Evolutionary conservation across 2,329 filamentous ascomycete species (phyloP), one percentile per base, ranked within the genome.

Genomic region (Grosmannia penicillata): DNA sequence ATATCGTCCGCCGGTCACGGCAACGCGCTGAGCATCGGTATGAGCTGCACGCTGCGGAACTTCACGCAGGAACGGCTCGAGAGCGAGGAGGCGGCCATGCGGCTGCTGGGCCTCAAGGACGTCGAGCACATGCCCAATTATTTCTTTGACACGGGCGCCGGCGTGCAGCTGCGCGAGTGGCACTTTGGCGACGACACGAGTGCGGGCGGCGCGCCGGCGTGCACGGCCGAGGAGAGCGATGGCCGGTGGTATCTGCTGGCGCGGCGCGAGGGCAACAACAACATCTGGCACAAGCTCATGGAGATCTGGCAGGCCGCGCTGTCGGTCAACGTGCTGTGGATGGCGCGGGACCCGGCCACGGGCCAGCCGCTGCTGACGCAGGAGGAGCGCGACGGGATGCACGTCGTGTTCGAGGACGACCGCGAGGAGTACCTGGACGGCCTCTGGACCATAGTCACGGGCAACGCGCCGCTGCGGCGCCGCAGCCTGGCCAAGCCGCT

Each of bases 391-490:
- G n/a, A n/a, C n/a, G n/a, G n/a, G n/a, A n/a, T n/a, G n/a, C n/a
- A n/a, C 7, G 37, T 44, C 14, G 40, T 62, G 18, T 43, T 61
- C 22, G 39, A 58, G 6, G 58, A 62, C 42, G 44, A 56, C 29
- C 45, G 46, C 8, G 30, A 39, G 0, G 49, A 57, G 8, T 44
- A n/a, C 37, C 19, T 11, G 17, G 39, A 24, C 5, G 37, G 42
- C 34, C 49, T 26, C 27, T 15, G 23, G 9, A 23, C 4, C 6
- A 23, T 29, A 8, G 24, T 28, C 17, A 15, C 15, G 17, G 17
- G 33, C 33, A 26, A 28, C 25, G 24, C 31, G 9, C 26, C 21
- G 41, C 9, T 35, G 8, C 37, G 36, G n/a, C 32, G 24, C 7
- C 11, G 13, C 24, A 4, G 3, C 13, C 14, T 13, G 13, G n/a